phyloP scores from a whole-genome alignment of 345 rosid species.

The Garcia nutans region DNA sequence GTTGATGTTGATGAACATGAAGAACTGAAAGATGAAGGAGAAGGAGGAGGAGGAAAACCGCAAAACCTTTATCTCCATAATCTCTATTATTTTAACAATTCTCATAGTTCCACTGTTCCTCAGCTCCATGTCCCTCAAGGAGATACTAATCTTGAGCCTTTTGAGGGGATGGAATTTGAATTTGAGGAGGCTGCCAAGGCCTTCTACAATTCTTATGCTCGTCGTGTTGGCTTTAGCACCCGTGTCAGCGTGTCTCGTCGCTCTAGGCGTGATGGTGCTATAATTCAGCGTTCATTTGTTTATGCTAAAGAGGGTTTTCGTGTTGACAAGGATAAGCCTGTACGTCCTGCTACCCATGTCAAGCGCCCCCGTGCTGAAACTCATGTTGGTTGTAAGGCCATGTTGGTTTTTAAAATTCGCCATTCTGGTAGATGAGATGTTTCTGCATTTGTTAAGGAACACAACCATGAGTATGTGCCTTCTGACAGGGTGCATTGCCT shows the following conservation, averaged over 20 bases:
- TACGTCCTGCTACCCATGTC: constrained; percentile 7
- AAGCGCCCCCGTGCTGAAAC: constrained; percentile 53
- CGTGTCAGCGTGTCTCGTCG: constrained; percentile 57
- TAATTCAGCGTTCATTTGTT: constrained; percentile 61
- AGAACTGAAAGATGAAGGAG: not conserved
- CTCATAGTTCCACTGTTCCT: constrained; percentile 8
- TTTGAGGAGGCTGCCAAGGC: constrained; percentile 66
- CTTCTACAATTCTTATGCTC: constrained; percentile 62
- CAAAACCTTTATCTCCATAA: not conserved
- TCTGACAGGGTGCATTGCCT: constrained; percentile 57
- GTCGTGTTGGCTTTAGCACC: constrained; percentile 54
- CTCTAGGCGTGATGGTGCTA: constrained; percentile 62
- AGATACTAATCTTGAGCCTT: constrained; percentile 51
- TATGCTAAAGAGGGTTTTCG: constrained; percentile 66
- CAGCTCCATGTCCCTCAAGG: constrained; percentile 37
- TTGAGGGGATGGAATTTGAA: constrained; percentile 59
- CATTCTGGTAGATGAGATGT: constrained; percentile 54
- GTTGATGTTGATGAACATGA: not conserved
- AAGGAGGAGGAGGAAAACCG: not conserved
- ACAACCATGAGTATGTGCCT: constrained; percentile 58
- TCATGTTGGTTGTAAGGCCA: constrained; percentile 57
- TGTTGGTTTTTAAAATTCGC: constrained; percentile 50
- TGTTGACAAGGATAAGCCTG: constrained; percentile 13
- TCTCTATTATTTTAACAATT: not conserved
- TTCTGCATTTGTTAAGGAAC: constrained; percentile 49